Evolutionary conservation across 345 rosid genomes (phyloP).

Genomic region (Melaleuca quinquenervia): DNA sequence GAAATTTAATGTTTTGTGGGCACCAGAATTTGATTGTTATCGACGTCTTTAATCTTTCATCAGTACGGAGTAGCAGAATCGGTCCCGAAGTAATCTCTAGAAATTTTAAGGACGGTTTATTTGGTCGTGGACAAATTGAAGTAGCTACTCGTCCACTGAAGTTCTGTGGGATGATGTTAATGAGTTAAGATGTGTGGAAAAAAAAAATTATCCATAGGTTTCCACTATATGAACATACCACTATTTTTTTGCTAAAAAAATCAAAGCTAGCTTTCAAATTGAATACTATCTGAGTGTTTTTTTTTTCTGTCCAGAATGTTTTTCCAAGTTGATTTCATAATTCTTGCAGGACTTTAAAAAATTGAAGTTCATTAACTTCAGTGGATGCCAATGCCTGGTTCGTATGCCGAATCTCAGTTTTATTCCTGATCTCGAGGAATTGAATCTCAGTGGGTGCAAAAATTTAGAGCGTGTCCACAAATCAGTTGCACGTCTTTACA

Average conservation of each 20-base stretch:
- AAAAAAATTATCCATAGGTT: too few relatives aligned
- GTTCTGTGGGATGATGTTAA: background rate
- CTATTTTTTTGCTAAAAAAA: too few relatives aligned
- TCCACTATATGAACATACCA: too few relatives aligned
- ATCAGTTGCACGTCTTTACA: fast-evolving
- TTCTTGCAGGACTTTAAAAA: background rate
- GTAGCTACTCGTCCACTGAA: background rate
- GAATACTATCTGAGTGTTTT: background rate
- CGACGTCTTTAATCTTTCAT: background rate
- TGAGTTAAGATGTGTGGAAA: background rate
- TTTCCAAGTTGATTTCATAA: too few relatives aligned
- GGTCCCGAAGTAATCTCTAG: too few relatives aligned
- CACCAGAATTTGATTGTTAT: background rate
- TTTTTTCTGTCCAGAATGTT: too few relatives aligned
- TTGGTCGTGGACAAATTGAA: too few relatives aligned
- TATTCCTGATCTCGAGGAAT: fast-evolving
- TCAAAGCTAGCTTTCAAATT: fast-evolving
- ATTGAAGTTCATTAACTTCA: background rate
- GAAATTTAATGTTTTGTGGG: background rate
- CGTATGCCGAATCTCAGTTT: background rate
- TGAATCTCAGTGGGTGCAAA: background rate
- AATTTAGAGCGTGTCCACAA: background rate
- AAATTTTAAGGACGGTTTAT: too few relatives aligned
- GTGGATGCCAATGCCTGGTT: background rate
- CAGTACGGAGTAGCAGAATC: too few relatives aligned